A percentile compares a stretch with the other conserved stretches of the same genome.
Evolutionary conservation across 768 basidiomycete genomes (phyloP).

Genomic region (Termitomyces sp.): DNA sequence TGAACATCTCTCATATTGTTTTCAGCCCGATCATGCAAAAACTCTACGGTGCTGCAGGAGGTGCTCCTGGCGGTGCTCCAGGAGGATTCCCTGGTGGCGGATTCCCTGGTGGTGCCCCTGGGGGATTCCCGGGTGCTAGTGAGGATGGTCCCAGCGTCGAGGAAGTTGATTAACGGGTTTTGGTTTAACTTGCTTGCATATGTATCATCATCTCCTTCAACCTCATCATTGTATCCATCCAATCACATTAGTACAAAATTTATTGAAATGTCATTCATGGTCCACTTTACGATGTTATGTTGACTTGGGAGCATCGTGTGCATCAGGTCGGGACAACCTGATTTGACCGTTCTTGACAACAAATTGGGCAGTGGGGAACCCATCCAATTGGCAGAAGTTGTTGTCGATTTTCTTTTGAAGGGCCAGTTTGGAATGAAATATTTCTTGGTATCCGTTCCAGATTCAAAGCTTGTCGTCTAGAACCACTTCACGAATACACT

Average conservation of each 20-base stretch:
- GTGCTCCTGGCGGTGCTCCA: slow-evolving; percentile 60
- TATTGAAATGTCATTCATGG: too few species aligned
- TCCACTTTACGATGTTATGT: background rate
- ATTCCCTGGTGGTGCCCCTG: slow-evolving; percentile 48
- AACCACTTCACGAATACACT: slow-evolving; percentile 55
- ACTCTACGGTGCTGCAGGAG: slow-evolving; percentile 75
- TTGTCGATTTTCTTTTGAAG: background rate
- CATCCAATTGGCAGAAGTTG: background rate
- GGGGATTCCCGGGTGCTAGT: slow-evolving; percentile 63
- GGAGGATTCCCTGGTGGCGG: slow-evolving; percentile 54
- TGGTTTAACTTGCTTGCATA: too few species aligned
- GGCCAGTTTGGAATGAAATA: background rate
- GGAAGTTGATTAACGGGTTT: slow-evolving; percentile 66
- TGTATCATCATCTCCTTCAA: too few species aligned
- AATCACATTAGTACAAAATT: too few species aligned
- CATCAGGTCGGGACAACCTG: background rate
- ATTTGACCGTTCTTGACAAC: background rate
- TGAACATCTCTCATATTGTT: slow-evolving; percentile 4
- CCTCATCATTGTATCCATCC: too few species aligned
- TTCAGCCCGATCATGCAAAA: slow-evolving; percentile 57
- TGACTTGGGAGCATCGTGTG: background rate
- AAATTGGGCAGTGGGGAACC: background rate
- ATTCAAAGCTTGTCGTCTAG: slow-evolving; percentile 53
- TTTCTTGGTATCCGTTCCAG: slow-evolving; percentile 40
- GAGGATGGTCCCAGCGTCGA: slow-evolving; percentile 90